Base-by-base conservation (phyloP, 129 eudicot species). In the Arctium minus region DNA sequence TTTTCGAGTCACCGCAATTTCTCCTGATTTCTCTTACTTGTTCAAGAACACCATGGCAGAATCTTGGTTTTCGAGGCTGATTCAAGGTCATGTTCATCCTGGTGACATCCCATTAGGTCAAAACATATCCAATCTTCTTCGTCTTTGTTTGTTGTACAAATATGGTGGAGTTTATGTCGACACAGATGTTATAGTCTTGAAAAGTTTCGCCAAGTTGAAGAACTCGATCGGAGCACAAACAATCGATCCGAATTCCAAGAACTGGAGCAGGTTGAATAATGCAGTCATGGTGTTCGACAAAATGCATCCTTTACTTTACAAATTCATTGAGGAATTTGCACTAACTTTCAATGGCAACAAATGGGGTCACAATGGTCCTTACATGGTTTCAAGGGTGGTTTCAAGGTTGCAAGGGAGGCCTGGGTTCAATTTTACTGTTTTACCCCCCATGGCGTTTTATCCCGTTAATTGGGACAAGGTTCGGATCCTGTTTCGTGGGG, bases 321-420 rank as follows among this genome's bases (percentile, higher is more conserved):
- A 91, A 84, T 93, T 96, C 81, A 96, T 96, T 39, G 88, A 96
- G 74, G 99, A 96, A 81, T 96, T 93, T 85, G 92, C 97, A 10
- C 82, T 90, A 4, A 96, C 99, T 37, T 96, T 96, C 65, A 89
- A 96, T 73, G 99, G 99, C 13, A 93, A 90, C 70, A 96, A 96
- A 86, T 96, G 99, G 99, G 99, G 99, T 67, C 97, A 93, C 73
- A 96, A 96, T 82, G 99, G 99, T 29, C 99, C 99, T 70, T 93
- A 96, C 83, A 75, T 96, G 89, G 97, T 96, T 18, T 96, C 99
- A 12, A 90, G 99, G 79, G 99, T 96, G 72, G 97, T 96, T 48
- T 42, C 81, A 8, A 86, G 97, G 90, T 74, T 96, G 0, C 77
- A 50, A 68, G 97, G 88, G 6, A 79, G 90, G 53, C 91, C 88